Percentiles rank a stretch among this genome's conserved stretches.
These are phyloP conservation scores for Rhinocladiella similis DNA, from an alignment of 2,329 filamentous ascomycete species.

Conservation along the genomic window DNA sequence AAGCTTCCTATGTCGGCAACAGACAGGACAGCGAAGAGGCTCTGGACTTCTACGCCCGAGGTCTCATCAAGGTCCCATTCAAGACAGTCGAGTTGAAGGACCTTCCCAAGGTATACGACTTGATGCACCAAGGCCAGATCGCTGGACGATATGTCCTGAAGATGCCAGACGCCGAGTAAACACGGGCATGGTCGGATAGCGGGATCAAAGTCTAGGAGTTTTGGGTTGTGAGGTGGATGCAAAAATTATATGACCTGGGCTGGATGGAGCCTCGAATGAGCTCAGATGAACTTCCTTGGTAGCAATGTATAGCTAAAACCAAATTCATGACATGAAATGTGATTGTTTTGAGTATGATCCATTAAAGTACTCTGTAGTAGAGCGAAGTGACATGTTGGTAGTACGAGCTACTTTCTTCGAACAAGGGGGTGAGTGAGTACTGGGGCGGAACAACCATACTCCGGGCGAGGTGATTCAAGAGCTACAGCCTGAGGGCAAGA, in stretches of 20 bases:
- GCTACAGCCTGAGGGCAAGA: neutral
- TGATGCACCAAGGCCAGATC: slow-evolving; percentile 58
- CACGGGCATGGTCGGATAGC: neutral
- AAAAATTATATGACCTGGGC: neutral
- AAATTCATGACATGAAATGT: neutral
- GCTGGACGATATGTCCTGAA: slow-evolving; percentile 46
- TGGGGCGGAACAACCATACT: too few species aligned
- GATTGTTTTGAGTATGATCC: too few species aligned
- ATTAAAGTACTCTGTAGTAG: too few species aligned
- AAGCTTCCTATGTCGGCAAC: slow-evolving; percentile 92
- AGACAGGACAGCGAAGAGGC: slow-evolving; percentile 84
- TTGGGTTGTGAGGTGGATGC: neutral
- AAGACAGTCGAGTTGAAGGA: slow-evolving; percentile 81
- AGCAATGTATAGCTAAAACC: neutral
- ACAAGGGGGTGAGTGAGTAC: too few species aligned
- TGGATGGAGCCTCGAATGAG: neutral
- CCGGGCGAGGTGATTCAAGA: neutral
- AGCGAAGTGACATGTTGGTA: too few species aligned
- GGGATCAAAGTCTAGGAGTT: neutral
- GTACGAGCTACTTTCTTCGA: too few species aligned
- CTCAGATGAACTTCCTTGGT: neutral
- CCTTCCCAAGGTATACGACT: slow-evolving; percentile 74
- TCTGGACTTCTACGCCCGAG: slow-evolving; percentile 82
- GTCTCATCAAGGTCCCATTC: slow-evolving; percentile 82
- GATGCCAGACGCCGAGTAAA: slow-evolving; percentile 35